Percentiles rank a stretch among this genome's conserved stretches.
phyloP scores from a whole-genome alignment of 2,329 filamentous ascomycete species.

The Fusarium sarcochroum region DNA sequence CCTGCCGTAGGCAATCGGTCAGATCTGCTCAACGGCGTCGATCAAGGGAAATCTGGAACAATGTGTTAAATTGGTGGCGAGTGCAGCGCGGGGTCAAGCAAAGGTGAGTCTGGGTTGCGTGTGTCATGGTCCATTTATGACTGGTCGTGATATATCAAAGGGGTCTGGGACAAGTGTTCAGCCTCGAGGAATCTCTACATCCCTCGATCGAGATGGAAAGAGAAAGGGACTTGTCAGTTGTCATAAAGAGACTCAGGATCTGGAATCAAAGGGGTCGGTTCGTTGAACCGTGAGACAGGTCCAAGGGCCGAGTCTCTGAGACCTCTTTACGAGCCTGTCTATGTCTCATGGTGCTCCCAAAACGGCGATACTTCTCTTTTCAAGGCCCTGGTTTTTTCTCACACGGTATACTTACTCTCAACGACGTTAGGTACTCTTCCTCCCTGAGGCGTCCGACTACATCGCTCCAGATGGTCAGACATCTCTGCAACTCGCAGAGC shows the following conservation, averaged over 20 bases:
- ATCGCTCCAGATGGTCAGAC: slow-evolving; percentile 78
- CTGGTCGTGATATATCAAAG: slow-evolving; percentile 6
- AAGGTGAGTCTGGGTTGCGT: slow-evolving; percentile 68
- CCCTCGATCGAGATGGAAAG: slow-evolving; percentile 35
- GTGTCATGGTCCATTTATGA: slow-evolving; percentile 10
- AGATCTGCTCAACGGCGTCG: slow-evolving; percentile 87
- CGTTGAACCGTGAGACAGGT: slow-evolving; percentile 41
- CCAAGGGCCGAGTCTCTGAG: slow-evolving; percentile 29
- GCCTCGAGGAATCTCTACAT: slow-evolving; percentile 22
- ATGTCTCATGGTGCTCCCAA: slow-evolving; percentile 14
- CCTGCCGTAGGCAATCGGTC: slow-evolving; percentile 79
- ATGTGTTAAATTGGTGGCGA: slow-evolving; percentile 78
- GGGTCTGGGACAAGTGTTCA: slow-evolving; percentile 16
- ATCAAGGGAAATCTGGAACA: slow-evolving; percentile 84
- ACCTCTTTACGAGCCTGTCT: slow-evolving; percentile 17
- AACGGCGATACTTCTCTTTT: slow-evolving; percentile 33
- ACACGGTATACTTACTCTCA: slow-evolving; percentile 44
- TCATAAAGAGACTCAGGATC: slow-evolving; percentile 10
- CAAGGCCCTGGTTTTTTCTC: slow-evolving; percentile 20
- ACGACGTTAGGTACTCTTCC: slow-evolving; percentile 77
- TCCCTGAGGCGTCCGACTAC: slow-evolving; percentile 94
- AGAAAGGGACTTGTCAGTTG: slow-evolving; percentile 16
- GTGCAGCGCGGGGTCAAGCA: slow-evolving; percentile 82
- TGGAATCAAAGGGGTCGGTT: slow-evolving; percentile 21
- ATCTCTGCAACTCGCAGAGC: slow-evolving; percentile 77